phyloP scores from a whole-genome alignment of 2,329 filamentous ascomycete species.

The Colletotrichum sublineola region DNA sequence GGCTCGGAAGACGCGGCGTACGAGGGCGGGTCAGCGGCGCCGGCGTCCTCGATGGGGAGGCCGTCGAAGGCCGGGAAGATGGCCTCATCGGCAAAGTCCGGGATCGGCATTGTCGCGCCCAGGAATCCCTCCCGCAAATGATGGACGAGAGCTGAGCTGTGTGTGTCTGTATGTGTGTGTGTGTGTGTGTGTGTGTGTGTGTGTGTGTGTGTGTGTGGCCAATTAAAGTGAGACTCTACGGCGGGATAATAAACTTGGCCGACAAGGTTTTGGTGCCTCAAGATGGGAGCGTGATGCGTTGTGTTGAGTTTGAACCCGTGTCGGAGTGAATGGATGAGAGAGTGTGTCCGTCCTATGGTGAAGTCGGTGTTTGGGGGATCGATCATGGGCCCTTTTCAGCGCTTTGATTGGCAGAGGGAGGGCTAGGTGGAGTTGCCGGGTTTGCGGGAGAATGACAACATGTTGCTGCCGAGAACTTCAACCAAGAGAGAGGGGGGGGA shows the following conservation, averaged over 20 bases:
- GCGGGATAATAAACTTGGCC: neutral
- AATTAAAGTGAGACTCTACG: neutral
- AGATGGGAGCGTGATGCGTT: neutral
- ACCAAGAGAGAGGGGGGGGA: neutral
- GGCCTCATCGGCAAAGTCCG: constrained; percentile 50
- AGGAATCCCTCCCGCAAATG: neutral
- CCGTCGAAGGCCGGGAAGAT: constrained; percentile 53
- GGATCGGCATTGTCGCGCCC: constrained; percentile 42
- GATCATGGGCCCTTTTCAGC: neutral
- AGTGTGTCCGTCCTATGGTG: neutral
- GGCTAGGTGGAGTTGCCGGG: constrained; percentile 1
- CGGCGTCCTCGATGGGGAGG: constrained; percentile 46
- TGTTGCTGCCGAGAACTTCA: constrained; percentile 1
- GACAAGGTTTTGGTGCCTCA: neutral
- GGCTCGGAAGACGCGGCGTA: constrained; percentile 22
- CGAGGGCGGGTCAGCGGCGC: constrained; percentile 31
- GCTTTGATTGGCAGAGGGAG: constrained; percentile 13
- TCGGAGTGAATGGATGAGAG: constrained; percentile 13
- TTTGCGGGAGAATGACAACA: too few relatives aligned
- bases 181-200: neutral
- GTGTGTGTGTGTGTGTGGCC: neutral
- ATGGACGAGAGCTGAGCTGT: neutral
- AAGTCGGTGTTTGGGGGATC: constrained; percentile 13
- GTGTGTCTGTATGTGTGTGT: neutral
- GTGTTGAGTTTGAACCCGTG: neutral